A percentile compares a stretch with the other conserved stretches of the same genome.
These are phyloP conservation scores for Arthrobotrys sinensis DNA, from an alignment of 2,329 filamentous ascomycete species.

Conservation along the genomic window DNA sequence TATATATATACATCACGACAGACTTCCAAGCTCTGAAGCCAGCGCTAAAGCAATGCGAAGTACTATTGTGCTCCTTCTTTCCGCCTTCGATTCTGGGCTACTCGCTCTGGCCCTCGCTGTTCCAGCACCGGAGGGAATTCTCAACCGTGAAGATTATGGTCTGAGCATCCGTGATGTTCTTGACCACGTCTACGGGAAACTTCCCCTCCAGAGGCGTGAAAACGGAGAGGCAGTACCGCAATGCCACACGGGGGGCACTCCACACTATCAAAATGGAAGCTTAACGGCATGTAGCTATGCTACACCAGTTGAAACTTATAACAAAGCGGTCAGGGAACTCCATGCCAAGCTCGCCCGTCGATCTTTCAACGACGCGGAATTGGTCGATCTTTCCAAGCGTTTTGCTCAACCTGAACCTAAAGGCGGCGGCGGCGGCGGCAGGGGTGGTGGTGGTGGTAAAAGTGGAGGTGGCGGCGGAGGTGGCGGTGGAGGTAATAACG, in stretches of 20 bases:
- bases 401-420: too few species aligned
- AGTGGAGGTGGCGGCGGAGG: too few species aligned
- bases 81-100: not conserved
- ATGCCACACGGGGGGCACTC: constrained; percentile 13
- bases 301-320: constrained; percentile 25
- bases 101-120: not conserved
- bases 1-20: not conserved
- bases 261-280: constrained; percentile 8
- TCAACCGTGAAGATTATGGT: constrained; percentile 38
- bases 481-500: too few species aligned
- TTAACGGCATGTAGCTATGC: constrained; percentile 34
- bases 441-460: not conserved
- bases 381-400: constrained; percentile 23
- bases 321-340: constrained; percentile 36
- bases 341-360: constrained; percentile 15
- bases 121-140: not conserved
- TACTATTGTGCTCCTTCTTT: not conserved
- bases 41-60: not conserved
- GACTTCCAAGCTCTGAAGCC: not conserved
- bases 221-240: not conserved
- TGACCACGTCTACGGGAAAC: constrained; percentile 43
- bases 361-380: not conserved
- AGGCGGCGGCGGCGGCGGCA: not conserved
- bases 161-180: constrained; percentile 30
- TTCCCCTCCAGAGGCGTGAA: constrained; percentile 14